These are phyloP conservation scores for Chrysoporthe deuterocubensis DNA, from an alignment of 2,329 filamentous ascomycete species.

Conservation along the genomic window DNA sequence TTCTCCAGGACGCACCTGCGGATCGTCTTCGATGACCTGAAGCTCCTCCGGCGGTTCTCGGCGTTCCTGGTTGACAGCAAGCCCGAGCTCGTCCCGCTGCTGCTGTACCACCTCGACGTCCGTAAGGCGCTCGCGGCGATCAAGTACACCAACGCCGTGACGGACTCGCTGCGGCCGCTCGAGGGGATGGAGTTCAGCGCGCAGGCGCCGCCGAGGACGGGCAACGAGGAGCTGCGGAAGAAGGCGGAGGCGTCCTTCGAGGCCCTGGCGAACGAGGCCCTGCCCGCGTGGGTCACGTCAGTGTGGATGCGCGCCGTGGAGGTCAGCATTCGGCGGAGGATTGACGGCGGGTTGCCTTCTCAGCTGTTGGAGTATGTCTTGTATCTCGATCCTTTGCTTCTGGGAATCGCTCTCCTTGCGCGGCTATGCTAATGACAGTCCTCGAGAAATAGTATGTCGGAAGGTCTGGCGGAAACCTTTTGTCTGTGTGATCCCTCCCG, in stretches of 20 bases:
- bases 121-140: constrained; percentile 73
- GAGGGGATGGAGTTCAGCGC: constrained; percentile 59
- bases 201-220: constrained; percentile 52
- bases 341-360: constrained; percentile 68
- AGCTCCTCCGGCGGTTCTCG: constrained; percentile 67
- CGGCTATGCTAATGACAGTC: neutral
- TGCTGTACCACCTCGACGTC: constrained; percentile 76
- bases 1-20: constrained; percentile 69
- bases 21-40: constrained; percentile 67
- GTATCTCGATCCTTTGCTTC: rapidly evolving
- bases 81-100: constrained; percentile 66
- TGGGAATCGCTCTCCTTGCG: neutral
- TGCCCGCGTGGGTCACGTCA: constrained; percentile 73
- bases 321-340: constrained; percentile 67
- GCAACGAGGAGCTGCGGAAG: constrained; percentile 62
- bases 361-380: constrained; percentile 57
- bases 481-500: constrained; percentile 76
- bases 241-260: constrained; percentile 68
- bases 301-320: constrained; percentile 72
- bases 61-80: constrained; percentile 65
- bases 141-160: constrained; percentile 70
- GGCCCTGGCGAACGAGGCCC: constrained; percentile 65
- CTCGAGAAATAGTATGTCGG: constrained; percentile 52
- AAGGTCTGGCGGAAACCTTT: constrained; percentile 77
- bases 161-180: constrained; percentile 62